Base-by-base conservation (phyloP, 2,329 filamentous ascomycete species). In the Rutstroemia sydowiana region DNA sequence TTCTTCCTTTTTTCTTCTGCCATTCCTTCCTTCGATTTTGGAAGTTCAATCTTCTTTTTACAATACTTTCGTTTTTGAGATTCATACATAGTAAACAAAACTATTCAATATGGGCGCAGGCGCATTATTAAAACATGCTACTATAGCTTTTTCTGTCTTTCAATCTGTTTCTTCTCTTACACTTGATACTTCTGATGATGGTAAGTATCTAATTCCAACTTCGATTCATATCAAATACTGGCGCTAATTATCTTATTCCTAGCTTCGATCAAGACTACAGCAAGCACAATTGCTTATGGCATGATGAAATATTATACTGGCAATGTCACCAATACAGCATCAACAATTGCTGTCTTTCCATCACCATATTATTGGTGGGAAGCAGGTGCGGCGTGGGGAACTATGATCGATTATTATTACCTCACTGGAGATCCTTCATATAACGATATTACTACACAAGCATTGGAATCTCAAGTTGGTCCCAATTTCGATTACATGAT, bases 331-430 rank as follows among this genome's bases (percentile, higher is more conserved):
- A 72, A 76, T 41, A 75, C 71, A 11, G 68, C 73, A 41, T 64
- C 80, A 68, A 75, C 75, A 8, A 75, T 84, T 40, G 82, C 75
- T 48, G 78, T 85, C 59, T 74, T 90, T 30, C 79, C 81, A 3
- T 66, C 74, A 26, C 84, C 84, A 21, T 84, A 85, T 63, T 89
- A 75, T 62, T 77, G n/a, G n/a, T n/a, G n/a, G n/a, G n/a, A n/a
- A n/a, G n/a, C n/a, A n/a, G n/a, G n/a, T n/a, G n/a, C n/a, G 73
- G 73, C 77, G 53, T 84, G 82, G 75, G 82, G 82, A n/a, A 71
- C 76, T 31, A 76, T 88, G 73, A 68, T 87, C 28, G 81, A 87
- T 66, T 87, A 88, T 65, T 85, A 80, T 56, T 75, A 84, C 63
- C 80, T 77, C 63, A 87, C 84, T 1, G 72, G 75, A 39, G 84